Conservation (phyloP, 495 filamentous ascomycete genomes). For the Apiosordaria backusii region DNA sequence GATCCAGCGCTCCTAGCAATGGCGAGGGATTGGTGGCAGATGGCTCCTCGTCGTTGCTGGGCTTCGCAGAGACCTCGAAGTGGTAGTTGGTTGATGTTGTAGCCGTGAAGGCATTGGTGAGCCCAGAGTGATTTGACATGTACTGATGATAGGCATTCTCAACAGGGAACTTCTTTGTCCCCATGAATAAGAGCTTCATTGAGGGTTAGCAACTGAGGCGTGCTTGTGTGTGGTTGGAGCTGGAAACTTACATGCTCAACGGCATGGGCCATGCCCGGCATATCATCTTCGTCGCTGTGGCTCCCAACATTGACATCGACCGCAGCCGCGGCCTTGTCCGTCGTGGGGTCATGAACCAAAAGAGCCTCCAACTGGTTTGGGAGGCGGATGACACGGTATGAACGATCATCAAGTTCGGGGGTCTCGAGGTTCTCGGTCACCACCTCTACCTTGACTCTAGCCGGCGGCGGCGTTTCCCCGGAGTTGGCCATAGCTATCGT, state of each 20-base stretch:
- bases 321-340: conserved; percentile 93
- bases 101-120: conserved; percentile 93
- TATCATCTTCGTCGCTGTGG: conserved; percentile 84
- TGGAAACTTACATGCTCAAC: conserved; percentile 61
- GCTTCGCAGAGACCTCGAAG: conserved; percentile 85
- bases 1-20: conserved; percentile 84
- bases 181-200: conserved; percentile 89
- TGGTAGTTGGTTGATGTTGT: conserved; percentile 96
- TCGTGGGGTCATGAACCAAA: conserved; percentile 89
- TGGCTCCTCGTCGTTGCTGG: conserved; percentile 51
- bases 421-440: conserved; percentile 80
- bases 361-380: conserved; percentile 90
- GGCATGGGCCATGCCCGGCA: conserved; percentile 92
- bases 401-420: conserved; percentile 81
- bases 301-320: conserved; percentile 95
- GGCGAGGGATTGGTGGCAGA: conserved; percentile 61
- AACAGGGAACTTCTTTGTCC: conserved; percentile 93
- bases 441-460: conserved; percentile 52
- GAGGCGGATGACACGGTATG: conserved; percentile 82
- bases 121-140: conserved; percentile 80
- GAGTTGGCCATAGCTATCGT: conserved; percentile 24
- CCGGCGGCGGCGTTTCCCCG: conserved; percentile 22
- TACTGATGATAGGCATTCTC: conserved; percentile 97
- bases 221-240: neutral
- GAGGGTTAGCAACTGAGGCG: conserved; percentile 20